Evolutionary conservation across 371 early-diverging fungal species (phyloP), one percentile per base, ranked within the genome.

Genomic region (Mucor lusitanicus): DNA sequence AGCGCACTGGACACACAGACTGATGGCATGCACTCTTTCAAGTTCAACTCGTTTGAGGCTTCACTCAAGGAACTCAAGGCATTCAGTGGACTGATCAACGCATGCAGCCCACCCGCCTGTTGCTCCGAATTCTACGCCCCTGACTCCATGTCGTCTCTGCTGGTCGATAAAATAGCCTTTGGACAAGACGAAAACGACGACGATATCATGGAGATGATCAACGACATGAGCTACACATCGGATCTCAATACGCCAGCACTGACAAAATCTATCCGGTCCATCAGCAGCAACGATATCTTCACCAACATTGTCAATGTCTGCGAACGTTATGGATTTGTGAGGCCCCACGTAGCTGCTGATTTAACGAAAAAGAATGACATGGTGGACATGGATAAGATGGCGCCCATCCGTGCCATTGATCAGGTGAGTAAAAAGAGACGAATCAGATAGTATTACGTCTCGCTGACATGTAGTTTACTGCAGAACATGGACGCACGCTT

Each of bases 11-110:
- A 6, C 30, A 19, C 11, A 11, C 17, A 2, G 6, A 25, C 7
- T 50, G n/a, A 19, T 23, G 23, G 11, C 25, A 23, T 50, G 19
- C 37, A n/a, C 9, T 28, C n/a, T n/a, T n/a, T n/a, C n/a, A n/a
- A 81, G 77, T 46, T 71, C 5, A 84, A 81, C 63, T 53, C 81
- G 2, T 44, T 80, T 13, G 84, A 84, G 57, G 74, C 78, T 1
- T 77, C 84, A 1, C 60, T 84, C 13, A 64, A 63, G 15, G 77
- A 84, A 37, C 67, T 84, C 4, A 71, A 74, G 19, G 75, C 80
- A 42, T 81, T 84, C 35, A 75, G 76, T 17, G 81, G 84, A 5
- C 58, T 84, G n/a, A 54, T 84, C 13, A 81, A 84, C 64, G 81
- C 81, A 0, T 81, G 84, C 46, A 81, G 71, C 48, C 75, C 66